phyloP scores from a whole-genome alignment of 2,329 filamentous ascomycete genomes.

The Emergomyces africanus region DNA sequence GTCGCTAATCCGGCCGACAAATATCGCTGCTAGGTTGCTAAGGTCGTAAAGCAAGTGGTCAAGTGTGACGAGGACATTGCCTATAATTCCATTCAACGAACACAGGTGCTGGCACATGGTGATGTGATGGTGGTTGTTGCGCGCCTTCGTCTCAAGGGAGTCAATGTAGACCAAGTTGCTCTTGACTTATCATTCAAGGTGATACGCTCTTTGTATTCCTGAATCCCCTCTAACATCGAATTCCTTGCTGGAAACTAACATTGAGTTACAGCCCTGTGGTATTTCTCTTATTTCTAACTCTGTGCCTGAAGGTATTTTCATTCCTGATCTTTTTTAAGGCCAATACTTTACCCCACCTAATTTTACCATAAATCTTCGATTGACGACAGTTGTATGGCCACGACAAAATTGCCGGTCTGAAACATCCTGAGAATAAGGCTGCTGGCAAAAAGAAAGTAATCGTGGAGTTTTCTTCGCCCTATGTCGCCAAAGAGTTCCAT shows the following conservation, averaged over 20 bases:
- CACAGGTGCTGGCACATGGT: constrained; percentile 65
- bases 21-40: constrained; percentile 64
- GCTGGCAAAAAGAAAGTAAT: constrained; percentile 53
- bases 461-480: constrained; percentile 74
- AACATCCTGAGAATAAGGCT: constrained; percentile 48
- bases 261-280: background rate
- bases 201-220: background rate
- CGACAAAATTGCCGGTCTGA: constrained; percentile 47
- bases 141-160: constrained; percentile 63
- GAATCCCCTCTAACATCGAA: too few relatives aligned
- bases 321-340: constrained; percentile 72
- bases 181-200: background rate
- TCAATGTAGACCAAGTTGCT: background rate
- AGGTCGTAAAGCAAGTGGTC: constrained; percentile 54
- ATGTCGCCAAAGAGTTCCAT: constrained; percentile 75
- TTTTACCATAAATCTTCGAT: constrained; percentile 57
- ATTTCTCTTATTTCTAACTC: background rate
- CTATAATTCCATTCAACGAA: constrained; percentile 67
- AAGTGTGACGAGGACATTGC: constrained; percentile 59
- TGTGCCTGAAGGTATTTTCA: constrained; percentile 49
- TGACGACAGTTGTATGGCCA: constrained; percentile 50
- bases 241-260: background rate
- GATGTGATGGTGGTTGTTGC: constrained; percentile 68
- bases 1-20: constrained; percentile 64
- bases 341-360: constrained; percentile 49